Evolutionary conservation across 805 yeast genomes (phyloP).

Genomic region (Pichia rugopelliculosa): DNA sequence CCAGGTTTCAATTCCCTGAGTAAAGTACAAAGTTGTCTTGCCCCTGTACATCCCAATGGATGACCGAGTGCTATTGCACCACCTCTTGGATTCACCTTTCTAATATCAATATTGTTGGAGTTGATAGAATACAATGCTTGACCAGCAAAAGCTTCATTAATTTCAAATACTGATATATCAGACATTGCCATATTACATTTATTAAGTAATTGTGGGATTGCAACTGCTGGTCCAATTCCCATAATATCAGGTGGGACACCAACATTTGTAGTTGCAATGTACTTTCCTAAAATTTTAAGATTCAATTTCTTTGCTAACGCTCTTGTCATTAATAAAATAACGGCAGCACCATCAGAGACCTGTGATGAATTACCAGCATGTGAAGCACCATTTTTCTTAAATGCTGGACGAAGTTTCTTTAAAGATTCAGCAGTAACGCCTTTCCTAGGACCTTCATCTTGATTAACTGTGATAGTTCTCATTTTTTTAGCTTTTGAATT

Average conservation of each 20-base stretch:
- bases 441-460: constrained; percentile 76
- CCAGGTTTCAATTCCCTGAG: constrained; percentile 72
- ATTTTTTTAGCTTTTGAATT: constrained; percentile 11
- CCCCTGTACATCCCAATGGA: constrained; percentile 80
- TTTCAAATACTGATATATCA: constrained; percentile 74
- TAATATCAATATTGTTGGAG: constrained; percentile 55
- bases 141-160: constrained; percentile 96
- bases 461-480: constrained; percentile 26
- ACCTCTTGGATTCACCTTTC: constrained; percentile 82
- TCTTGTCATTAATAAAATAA: constrained; percentile 76
- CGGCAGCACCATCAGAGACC: constrained; percentile 94
- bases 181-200: constrained; percentile 39
- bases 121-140: constrained; percentile 77
- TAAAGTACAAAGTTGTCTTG: constrained; percentile 87
- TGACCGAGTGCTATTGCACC: constrained; percentile 97
- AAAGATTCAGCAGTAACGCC: constrained; percentile 77
- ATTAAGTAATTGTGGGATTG: constrained; percentile 73
- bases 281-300: constrained; percentile 71
- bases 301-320: constrained; percentile 71
- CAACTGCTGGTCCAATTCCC: constrained; percentile 98
- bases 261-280: constrained; percentile 66
- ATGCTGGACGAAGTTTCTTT: constrained; percentile 77
- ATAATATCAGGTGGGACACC: constrained; percentile 97
- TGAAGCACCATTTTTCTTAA: constrained; percentile 74
- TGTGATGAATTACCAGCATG: constrained; percentile 97